These are phyloP conservation scores for Botryosphaeria agaves DNA, from an alignment of 2,329 filamentous ascomycete genomes.

Conservation along the genomic window DNA sequence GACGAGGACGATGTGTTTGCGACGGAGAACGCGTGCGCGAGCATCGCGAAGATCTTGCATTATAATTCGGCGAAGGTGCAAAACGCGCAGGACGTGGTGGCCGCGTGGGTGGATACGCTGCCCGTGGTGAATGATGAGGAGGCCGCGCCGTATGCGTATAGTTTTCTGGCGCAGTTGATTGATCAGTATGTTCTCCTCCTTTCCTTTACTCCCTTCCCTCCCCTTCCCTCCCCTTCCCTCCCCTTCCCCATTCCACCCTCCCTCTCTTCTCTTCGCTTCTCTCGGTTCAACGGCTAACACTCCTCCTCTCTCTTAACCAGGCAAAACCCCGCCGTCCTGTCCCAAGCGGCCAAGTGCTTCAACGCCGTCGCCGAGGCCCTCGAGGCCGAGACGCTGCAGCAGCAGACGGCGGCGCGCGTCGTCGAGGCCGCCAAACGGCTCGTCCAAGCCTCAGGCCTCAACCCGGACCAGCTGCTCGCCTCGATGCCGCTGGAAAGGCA, in stretches of 20 bases:
- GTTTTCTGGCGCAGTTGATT: constrained; percentile 79
- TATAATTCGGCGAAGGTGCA: constrained; percentile 65
- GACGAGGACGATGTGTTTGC: constrained; percentile 91
- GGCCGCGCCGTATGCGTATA: constrained; percentile 89
- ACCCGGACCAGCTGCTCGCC: constrained; percentile 58
- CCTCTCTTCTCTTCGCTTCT: constrained; percentile 2
- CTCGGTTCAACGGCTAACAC: constrained; percentile 1
- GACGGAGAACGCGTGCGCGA: constrained; percentile 91
- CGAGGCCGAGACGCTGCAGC: constrained; percentile 77
- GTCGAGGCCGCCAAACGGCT: constrained; percentile 64
- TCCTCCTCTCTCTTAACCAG: constrained; percentile 34
- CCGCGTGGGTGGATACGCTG: constrained; percentile 80
- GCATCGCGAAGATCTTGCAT: constrained; percentile 91
- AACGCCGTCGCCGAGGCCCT: constrained; percentile 73
- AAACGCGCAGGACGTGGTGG: constrained; percentile 58
- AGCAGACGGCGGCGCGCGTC: constrained; percentile 62
- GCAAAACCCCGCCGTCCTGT: constrained; percentile 66
- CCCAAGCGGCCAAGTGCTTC: constrained; percentile 67
- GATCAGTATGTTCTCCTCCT: constrained; percentile 56
- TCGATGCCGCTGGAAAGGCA: constrained; percentile 68
- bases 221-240: background rate
- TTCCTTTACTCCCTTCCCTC: constrained; percentile 1
- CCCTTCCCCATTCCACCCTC: constrained; percentile 1
- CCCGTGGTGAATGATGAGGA: constrained; percentile 93
- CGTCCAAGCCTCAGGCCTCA: constrained; percentile 53